Evolutionary conservation across 176 grass and related monocot genomes (phyloP).

Genomic region (Musa troglodytarum): DNA sequence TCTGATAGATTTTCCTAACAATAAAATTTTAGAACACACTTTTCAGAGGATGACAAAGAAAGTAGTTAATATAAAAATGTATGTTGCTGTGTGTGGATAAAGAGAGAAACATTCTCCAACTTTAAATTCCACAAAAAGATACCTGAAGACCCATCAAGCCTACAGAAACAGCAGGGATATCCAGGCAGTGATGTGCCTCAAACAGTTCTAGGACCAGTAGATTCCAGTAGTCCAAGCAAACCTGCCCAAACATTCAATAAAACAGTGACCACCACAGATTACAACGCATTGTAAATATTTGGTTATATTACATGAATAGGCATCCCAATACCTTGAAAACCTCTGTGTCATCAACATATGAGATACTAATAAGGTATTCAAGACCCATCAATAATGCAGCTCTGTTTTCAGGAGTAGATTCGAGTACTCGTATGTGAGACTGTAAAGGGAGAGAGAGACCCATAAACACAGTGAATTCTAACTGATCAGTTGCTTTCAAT

Average conservation of each 20-base stretch:
- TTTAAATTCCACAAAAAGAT: slow-evolving; percentile 4
- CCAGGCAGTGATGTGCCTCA: slow-evolving; percentile 86
- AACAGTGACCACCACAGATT: background rate
- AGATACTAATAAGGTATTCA: slow-evolving; percentile 92
- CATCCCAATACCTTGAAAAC: slow-evolving; percentile 75
- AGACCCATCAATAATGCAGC: slow-evolving; percentile 70
- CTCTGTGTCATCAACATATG: slow-evolving; percentile 98
- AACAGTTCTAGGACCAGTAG: slow-evolving; percentile 85
- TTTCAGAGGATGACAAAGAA: too few species aligned
- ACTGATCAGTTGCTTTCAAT: background rate
- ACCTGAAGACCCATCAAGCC: slow-evolving; percentile 86
- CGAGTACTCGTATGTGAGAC: slow-evolving; percentile 79
- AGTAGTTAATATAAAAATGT: too few species aligned
- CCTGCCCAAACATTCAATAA: slow-evolving; percentile 32
- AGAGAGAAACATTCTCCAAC: background rate
- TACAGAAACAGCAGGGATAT: slow-evolving; percentile 66
- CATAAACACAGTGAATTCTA: background rate
- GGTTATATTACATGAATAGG: background rate
- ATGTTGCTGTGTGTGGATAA: background rate
- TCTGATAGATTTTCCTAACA: too few species aligned
- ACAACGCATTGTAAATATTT: background rate
- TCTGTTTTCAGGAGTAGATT: slow-evolving; percentile 67
- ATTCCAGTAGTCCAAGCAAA: slow-evolving; percentile 99
- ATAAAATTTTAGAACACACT: too few species aligned
- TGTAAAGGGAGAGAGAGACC: background rate